phyloP scores from a whole-genome alignment of 768 basidiomycete species.

The Russula lepida region DNA sequence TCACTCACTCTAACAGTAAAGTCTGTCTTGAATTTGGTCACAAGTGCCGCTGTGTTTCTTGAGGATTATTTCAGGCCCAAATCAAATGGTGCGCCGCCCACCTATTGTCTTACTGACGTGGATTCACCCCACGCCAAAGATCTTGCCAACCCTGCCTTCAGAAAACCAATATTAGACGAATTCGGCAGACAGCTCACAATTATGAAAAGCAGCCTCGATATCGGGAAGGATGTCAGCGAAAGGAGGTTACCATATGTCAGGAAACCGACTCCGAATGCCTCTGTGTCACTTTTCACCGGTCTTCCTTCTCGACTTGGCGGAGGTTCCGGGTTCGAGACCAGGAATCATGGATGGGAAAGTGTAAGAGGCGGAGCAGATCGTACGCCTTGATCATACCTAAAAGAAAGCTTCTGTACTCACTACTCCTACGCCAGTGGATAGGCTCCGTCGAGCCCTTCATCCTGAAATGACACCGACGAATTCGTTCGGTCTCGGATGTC shows the following conservation, averaged over 20 bases:
- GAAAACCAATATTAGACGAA: background rate
- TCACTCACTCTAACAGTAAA: background rate
- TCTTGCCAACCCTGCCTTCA: background rate
- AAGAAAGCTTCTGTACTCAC: background rate
- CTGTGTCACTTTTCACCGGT: background rate
- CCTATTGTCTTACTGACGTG: background rate
- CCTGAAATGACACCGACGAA: background rate
- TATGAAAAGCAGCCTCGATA: background rate
- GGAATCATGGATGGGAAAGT: background rate
- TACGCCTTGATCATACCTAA: background rate
- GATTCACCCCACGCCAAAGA: background rate
- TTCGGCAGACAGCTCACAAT: background rate
- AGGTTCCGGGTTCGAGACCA: background rate
- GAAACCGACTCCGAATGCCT: background rate
- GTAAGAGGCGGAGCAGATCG: background rate
- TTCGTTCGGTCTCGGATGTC: background rate
- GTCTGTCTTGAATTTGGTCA: background rate
- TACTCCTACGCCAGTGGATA: background rate
- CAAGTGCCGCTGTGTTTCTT: slow-evolving; percentile 9
- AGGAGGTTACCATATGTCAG: background rate
- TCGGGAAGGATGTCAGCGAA: background rate
- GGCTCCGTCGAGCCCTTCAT: background rate
- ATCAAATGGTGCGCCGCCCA: background rate
- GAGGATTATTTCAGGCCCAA: slow-evolving; percentile 8
- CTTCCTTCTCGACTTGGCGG: background rate